These are phyloP conservation scores for Aspergillus jensenii DNA, from an alignment of 2,329 filamentous ascomycete genomes.

Conservation along the genomic window DNA sequence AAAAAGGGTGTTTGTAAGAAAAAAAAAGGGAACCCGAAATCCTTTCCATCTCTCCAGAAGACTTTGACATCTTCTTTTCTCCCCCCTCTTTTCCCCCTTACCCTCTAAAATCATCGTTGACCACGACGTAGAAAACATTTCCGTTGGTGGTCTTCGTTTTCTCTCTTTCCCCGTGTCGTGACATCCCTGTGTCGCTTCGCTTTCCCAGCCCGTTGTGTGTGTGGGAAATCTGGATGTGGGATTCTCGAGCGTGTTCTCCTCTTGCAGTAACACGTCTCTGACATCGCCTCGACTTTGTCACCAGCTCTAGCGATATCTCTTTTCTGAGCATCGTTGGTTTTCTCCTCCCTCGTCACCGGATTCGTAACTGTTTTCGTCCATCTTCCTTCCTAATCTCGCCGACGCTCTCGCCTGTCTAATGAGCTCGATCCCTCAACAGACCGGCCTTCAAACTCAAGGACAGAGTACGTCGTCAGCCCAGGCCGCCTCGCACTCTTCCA, in stretches of 20 bases:
- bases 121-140: constrained; percentile 19
- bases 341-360: not conserved
- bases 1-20: constrained; percentile 15
- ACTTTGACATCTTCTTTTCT: constrained; percentile 16
- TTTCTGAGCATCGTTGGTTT: constrained; percentile 3
- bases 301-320: constrained; percentile 3
- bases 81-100: constrained; percentile 16
- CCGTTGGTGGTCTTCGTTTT: constrained; percentile 19
- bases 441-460: constrained; percentile 52
- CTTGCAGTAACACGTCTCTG: constrained; percentile 20
- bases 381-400: constrained; percentile 18
- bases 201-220: constrained; percentile 9
- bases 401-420: constrained; percentile 51
- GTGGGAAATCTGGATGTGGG: constrained; percentile 21
- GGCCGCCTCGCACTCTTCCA: constrained; percentile 49
- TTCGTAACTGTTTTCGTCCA: constrained; percentile 13
- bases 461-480: constrained; percentile 50
- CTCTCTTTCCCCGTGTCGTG: constrained; percentile 8
- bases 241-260: constrained; percentile 21
- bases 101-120: constrained; percentile 20
- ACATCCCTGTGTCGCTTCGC: constrained; percentile 14
- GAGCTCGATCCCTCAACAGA: constrained; percentile 56
- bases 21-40: constrained; percentile 16
- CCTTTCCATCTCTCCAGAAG: constrained; percentile 15
- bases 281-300: constrained; percentile 16